Evolutionary conservation across 2,329 filamentous ascomycete genomes (phyloP), one percentile per base, ranked within the genome.

Genomic region (Stagonosporopsis tanaceti): DNA sequence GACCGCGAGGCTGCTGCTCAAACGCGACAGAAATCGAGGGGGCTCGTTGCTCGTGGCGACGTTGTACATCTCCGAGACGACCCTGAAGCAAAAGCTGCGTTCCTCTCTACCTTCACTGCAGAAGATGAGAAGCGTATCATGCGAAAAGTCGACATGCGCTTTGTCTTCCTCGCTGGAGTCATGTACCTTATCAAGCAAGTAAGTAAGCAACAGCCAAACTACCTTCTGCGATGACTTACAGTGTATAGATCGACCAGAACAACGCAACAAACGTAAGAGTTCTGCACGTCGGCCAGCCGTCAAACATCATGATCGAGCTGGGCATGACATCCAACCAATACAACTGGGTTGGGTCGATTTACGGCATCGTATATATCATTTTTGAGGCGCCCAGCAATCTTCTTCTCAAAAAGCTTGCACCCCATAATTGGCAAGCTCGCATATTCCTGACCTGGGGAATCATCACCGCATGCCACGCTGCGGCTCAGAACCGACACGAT

Each of bases 371-470:
- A 6, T 67, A 70, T 42, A 69, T 67, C 28, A 47, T 66, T 25
- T 70, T 67, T 52, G 65, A 70, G 55, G 67, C 75, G 5, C 69
- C 70, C 1, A 61, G 62, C n/a, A 77, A 77, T 34, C 66, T 75
- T 39, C 67, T 78, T 14, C 71, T 79, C 46, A 78, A 77, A 52
- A 60, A 68, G 27, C 68, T 77, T 1, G 63, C 64, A 0, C 77
- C 77, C 0, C 73, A 71, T 9, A 67, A 71, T 20, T 78, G 75
- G 74, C 67, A 78, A 41, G 71, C 72, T 6, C 67, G 67, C 7
- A 70, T 70, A 37, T 65, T 70, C 17, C 45, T 67, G 6, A 67
- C 66, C 2, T 69, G 67, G 67, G 67, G 67, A 6, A 61, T 65
- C 27, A 66, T 68, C 12, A 64, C 67, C 2, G 63, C 70, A 5